Evolutionary conservation across 2,329 filamentous ascomycete species (phyloP), one percentile per base, ranked within the genome.

Genomic region (Laburnicola sp.): DNA sequence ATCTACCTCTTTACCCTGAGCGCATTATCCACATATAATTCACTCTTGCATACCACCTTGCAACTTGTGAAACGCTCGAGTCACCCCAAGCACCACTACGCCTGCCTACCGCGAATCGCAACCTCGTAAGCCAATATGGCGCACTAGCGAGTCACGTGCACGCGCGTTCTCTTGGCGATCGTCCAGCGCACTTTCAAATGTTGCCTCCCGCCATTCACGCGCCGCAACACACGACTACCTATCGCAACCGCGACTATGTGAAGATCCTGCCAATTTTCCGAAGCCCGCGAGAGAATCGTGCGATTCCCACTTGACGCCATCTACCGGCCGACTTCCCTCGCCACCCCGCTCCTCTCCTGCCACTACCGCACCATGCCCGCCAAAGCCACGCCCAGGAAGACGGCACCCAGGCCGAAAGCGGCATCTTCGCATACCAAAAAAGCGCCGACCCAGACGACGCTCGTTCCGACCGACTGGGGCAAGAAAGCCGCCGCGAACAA

Each of bases 321-420:
- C 78, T 0, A 76, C 74, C 50, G 80, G 81, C 38, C 76, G 80
- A 50, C 69, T 79, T 27, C 80, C 81, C 36, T 82, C 80, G 64
- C 80, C 81, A 71, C 76, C 77, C 49, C 58, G 48, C 67, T 34
- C 40, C 21, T 48, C 53, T 35, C 55, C 58, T 27, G 50, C 52
- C 25, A 50, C 59, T 28, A 54, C 34, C 35, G 49, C 54, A 34
- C 35, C 52, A 66, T 65, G 64, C 48, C 65, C 8, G 52, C 63
- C 26, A 65, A 63, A 53, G 48, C 62, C 16, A 53, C 54, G 31
- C 53, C 63, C 25, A 68, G 58, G 30, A 62, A 65, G 37, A 45
- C 59, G 16, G 16, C 57, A 2, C 44, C 9, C 55, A 68, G 52
- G 39, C 52, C 44, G 41, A 52, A 57, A 8, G 36, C 54, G 16